A percentile compares a stretch with the other conserved stretches of the same genome.
These are phyloP conservation scores for Penicillium silybi DNA, from an alignment of 495 filamentous ascomycete genomes.

Conservation along the genomic window DNA sequence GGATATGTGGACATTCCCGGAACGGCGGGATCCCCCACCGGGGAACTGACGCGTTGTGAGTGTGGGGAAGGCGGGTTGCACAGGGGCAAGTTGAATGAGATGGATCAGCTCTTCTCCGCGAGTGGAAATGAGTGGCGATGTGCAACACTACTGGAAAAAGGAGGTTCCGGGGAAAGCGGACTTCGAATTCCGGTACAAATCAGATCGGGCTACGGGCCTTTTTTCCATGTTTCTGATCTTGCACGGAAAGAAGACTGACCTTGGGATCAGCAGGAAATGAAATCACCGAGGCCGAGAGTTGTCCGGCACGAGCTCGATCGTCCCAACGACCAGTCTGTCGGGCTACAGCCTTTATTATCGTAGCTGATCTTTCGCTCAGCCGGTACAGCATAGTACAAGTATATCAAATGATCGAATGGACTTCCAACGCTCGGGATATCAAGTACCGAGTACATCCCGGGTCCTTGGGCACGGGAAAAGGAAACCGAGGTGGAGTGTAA, in stretches of 20 bases:
- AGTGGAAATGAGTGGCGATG: not conserved
- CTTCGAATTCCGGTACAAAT: not conserved
- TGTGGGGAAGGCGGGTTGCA: slow-evolving; percentile 1
- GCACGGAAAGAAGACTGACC: no score
- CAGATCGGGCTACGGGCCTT: not conserved
- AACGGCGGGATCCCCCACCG: slow-evolving; percentile 1
- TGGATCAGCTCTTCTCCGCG: slow-evolving; percentile 9
- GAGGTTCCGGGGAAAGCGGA: not conserved
- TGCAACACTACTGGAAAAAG: not conserved
- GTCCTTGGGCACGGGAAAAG: not conserved
- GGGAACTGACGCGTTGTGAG: not conserved
- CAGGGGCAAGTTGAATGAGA: not conserved
- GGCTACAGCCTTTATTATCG: no score
- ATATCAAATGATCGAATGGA: no score
- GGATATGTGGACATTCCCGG: slow-evolving; percentile 8
- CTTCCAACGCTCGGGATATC: no score
- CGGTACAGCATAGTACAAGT: no score
- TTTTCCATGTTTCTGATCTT: not conserved
- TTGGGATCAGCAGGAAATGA: not conserved
- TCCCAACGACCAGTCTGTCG: slow-evolving; percentile 8
- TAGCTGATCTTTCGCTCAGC: no score
- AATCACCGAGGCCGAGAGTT: not conserved
- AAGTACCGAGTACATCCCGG: not conserved
- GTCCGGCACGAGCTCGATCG: not conserved
- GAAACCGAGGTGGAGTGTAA: not conserved